Conservation (phyloP, 495 filamentous ascomycete species). For the Filosporella fistucella region DNA sequence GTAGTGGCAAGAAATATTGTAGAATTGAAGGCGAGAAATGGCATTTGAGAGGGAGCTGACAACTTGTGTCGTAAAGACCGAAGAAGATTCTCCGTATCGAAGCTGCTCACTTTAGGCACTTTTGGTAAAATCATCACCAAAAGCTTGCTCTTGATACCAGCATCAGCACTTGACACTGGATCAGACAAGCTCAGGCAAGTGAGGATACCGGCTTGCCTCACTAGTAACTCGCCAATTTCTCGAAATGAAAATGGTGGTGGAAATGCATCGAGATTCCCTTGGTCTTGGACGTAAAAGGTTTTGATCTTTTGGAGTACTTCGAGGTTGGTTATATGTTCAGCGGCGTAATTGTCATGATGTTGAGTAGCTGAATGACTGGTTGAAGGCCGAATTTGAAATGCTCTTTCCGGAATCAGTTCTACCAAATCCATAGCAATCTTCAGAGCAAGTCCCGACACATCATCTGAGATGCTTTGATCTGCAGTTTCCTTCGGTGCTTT, state of each 20-base stretch:
- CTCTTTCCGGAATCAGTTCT: slow-evolving; percentile 65
- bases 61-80: slow-evolving; percentile 47
- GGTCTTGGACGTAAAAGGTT: slow-evolving; percentile 58
- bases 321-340: slow-evolving; percentile 30
- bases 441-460: slow-evolving; percentile 36
- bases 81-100: slow-evolving; percentile 51
- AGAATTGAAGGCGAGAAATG: slow-evolving; percentile 52
- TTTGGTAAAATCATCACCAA: slow-evolving; percentile 56
- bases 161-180: slow-evolving; percentile 33
- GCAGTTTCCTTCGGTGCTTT: slow-evolving; percentile 4
- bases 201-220: slow-evolving; percentile 55
- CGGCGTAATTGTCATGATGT: slow-evolving; percentile 15
- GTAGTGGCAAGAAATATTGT: slow-evolving; percentile 57
- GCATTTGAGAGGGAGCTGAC: slow-evolving; percentile 25
- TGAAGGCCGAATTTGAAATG: slow-evolving; percentile 47
- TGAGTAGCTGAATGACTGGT: slow-evolving; percentile 21
- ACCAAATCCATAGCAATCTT: slow-evolving; percentile 50
- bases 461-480: slow-evolving; percentile 7
- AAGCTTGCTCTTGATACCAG: slow-evolving; percentile 37
- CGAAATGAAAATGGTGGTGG: slow-evolving; percentile 51
- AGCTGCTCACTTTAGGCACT: slow-evolving; percentile 45
- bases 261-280: slow-evolving; percentile 47
- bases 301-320: slow-evolving; percentile 53
- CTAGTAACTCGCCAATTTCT: slow-evolving; percentile 53
- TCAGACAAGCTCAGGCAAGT: slow-evolving; percentile 39